phyloP scores from a whole-genome alignment of 805 yeast species.

The Cyberlindnera nakhonratchasimensis region DNA sequence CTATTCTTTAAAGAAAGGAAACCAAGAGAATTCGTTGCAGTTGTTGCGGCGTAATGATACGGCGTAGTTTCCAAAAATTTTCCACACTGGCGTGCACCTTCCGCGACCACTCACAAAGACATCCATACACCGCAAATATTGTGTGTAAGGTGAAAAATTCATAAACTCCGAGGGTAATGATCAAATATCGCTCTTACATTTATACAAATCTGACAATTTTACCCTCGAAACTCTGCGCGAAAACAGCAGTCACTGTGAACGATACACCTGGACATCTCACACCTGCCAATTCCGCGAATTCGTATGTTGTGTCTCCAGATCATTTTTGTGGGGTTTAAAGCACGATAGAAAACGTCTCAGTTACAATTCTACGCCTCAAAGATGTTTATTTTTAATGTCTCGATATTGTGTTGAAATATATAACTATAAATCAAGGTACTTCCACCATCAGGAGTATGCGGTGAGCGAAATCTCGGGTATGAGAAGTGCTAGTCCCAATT shows the following conservation, averaged over 20 bases:
- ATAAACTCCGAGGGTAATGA: background rate
- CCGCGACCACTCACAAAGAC: too few relatives aligned
- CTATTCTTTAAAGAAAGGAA: constrained; percentile 61
- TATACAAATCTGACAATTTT: too few relatives aligned
- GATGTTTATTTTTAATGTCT: background rate
- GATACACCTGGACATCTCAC: constrained; percentile 11
- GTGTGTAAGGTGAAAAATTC: background rate
- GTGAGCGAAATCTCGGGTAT: too few relatives aligned
- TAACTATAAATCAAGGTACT: too few relatives aligned
- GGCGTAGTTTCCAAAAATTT: constrained; percentile 16
- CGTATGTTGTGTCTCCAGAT: constrained; percentile 2
- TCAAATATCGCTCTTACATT: background rate
- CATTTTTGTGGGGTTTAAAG: background rate
- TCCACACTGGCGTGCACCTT: constrained; percentile 10
- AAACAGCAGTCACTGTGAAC: constrained; percentile 12
- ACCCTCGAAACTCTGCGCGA: background rate
- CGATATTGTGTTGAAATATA: background rate
- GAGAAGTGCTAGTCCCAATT: background rate
- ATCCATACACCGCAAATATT: too few relatives aligned
- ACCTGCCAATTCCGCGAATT: background rate
- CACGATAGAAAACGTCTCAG: background rate
- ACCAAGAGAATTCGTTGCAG: background rate
- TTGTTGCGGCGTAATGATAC: background rate
- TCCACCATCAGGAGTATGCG: too few relatives aligned
- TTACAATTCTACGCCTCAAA: background rate